phyloP scores from a whole-genome alignment of 106 monocot genomes.

The Platanthera zijinensis region DNA sequence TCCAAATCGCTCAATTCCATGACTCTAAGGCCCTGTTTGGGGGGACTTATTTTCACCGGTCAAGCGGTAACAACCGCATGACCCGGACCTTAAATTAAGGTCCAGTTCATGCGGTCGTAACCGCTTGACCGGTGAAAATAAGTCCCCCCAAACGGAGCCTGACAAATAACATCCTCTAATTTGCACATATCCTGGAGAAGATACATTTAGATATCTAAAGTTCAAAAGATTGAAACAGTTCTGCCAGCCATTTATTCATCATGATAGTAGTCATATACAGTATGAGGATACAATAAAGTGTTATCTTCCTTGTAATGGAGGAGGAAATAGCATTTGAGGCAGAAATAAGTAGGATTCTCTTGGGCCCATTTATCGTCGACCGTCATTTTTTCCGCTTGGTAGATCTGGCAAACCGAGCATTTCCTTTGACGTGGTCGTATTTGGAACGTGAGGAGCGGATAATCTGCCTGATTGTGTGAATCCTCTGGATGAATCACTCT shows the following conservation, averaged over 20 bases:
- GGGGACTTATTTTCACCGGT: too few relatives aligned
- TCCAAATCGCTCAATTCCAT: too few relatives aligned
- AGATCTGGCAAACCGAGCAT: slow-evolving; percentile 74
- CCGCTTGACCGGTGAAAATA: too few relatives aligned
- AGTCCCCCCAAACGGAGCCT: too few relatives aligned
- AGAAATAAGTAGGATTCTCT: slow-evolving; percentile 80
- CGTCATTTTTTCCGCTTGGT: slow-evolving; percentile 66
- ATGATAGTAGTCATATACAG: slow-evolving; percentile 59
- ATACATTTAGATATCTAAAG: too few relatives aligned
- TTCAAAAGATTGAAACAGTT: too few relatives aligned
- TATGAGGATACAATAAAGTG: slow-evolving; percentile 58
- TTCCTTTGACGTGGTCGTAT: slow-evolving; percentile 29
- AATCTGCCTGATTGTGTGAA: slow-evolving; percentile 40
- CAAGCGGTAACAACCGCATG: too few relatives aligned
- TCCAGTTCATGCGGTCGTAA: too few relatives aligned
- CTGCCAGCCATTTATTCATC: slow-evolving; percentile 8
- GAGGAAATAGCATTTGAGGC: slow-evolving; percentile 84
- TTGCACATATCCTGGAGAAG: too few relatives aligned
- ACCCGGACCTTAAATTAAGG: too few relatives aligned
- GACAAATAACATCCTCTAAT: too few relatives aligned
- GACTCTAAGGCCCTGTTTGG: too few relatives aligned
- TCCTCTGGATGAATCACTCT: slow-evolving; percentile 79
- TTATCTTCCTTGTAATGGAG: slow-evolving; percentile 92
- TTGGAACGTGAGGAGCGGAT: slow-evolving; percentile 68
- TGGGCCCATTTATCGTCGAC: slow-evolving; percentile 79